A percentile compares a stretch with the other conserved stretches of the same genome.
phyloP scores from a whole-genome alignment of 805 yeast species.

The Saturnispora ahearnii region DNA sequence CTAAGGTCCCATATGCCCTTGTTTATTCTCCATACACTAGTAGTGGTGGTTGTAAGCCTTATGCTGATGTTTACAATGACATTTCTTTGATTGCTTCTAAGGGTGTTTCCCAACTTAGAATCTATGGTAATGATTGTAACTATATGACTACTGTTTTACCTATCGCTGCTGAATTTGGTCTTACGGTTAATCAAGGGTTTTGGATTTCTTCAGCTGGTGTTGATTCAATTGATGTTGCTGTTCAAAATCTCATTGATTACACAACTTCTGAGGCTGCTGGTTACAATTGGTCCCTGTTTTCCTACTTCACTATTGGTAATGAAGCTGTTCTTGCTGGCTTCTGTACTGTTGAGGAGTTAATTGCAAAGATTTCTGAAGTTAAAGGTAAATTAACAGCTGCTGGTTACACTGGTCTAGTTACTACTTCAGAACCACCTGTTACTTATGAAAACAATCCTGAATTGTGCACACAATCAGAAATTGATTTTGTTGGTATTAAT shows the following conservation, averaged over 20 bases:
- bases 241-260: slow-evolving; percentile 42
- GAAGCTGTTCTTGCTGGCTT: slow-evolving; percentile 70
- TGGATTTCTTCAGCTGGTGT: slow-evolving; percentile 65
- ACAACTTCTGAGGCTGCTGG: slow-evolving; percentile 32
- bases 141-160: slow-evolving; percentile 59
- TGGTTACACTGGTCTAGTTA: slow-evolving; percentile 68
- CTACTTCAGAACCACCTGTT: slow-evolving; percentile 89
- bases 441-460: slow-evolving; percentile 52
- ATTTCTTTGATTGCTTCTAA: slow-evolving; percentile 46
- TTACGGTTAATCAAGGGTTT: slow-evolving; percentile 77
- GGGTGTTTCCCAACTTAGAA: slow-evolving; percentile 59
- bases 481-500: slow-evolving; percentile 81
- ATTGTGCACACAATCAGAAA: slow-evolving; percentile 58
- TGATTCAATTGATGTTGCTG: slow-evolving; percentile 56
- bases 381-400: slow-evolving; percentile 48
- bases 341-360: slow-evolving; percentile 52
- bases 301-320: slow-evolving; percentile 75
- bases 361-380: slow-evolving; percentile 55
- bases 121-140: slow-evolving; percentile 84
- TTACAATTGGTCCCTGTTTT: slow-evolving; percentile 64
- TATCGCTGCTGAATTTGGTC: slow-evolving; percentile 46
- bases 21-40: slow-evolving; percentile 74
- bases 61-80: slow-evolving; percentile 47
- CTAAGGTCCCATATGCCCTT: slow-evolving; percentile 42
- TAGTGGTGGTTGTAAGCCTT: slow-evolving; percentile 59